Percentiles rank a stretch among this genome's conserved stretches.
These are phyloP conservation scores for Pythium biforme DNA, from an alignment of 352 stramenopile species.

Conservation along the genomic window DNA sequence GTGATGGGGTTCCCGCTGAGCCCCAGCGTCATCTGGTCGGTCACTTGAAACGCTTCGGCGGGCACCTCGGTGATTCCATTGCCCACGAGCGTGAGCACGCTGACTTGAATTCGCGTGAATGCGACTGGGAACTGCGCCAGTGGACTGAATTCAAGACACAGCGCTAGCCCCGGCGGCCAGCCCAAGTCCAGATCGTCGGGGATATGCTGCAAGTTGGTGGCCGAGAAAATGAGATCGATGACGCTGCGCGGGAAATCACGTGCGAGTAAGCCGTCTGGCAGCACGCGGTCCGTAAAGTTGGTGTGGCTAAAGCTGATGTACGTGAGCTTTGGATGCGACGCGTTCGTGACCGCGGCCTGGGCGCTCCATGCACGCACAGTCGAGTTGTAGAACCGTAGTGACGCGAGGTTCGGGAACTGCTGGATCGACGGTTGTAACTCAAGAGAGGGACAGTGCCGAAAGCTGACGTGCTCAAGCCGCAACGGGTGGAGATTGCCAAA, in stretches of 20 bases:
- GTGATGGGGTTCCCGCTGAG: neutral
- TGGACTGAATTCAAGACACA: neutral
- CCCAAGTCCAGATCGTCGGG: slow-evolving; percentile 4
- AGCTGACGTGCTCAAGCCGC: neutral
- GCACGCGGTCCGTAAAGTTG: neutral
- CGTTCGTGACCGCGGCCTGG: neutral
- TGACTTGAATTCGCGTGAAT: neutral
- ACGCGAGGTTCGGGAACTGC: neutral
- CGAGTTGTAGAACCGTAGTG: slow-evolving; percentile 2
- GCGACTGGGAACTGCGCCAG: neutral
- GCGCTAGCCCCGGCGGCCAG: slow-evolving; percentile 3
- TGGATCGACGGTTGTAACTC: neutral
- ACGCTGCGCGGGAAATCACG: neutral
- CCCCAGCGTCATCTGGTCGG: neutral
- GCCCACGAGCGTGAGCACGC: too few species aligned
- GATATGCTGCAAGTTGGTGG: slow-evolving; percentile 19
- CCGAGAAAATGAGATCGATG: slow-evolving; percentile 9
- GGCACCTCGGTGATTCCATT: neutral
- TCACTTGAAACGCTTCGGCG: neutral
- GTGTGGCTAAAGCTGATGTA: neutral
- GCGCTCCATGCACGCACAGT: neutral
- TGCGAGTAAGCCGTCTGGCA: neutral
- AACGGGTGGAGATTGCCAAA: neutral
- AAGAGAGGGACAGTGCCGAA: neutral
- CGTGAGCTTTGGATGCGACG: neutral